Evolutionary conservation across 2,329 filamentous ascomycete genomes (phyloP).

Genomic region (Alternaria brassicicola): DNA sequence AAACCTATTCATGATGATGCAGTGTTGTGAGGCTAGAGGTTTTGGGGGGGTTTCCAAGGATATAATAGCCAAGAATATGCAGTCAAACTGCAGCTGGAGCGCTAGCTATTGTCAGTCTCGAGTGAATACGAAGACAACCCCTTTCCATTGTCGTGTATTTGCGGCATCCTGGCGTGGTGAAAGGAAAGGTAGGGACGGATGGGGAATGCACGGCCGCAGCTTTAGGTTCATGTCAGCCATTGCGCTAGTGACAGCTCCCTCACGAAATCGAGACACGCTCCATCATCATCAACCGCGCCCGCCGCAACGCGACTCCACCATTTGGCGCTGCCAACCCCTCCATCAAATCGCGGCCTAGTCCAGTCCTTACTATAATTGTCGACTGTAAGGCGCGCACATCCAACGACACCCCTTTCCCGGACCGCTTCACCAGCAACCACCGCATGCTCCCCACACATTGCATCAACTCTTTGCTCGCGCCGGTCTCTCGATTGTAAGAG

Average conservation of each 20-base stretch:
- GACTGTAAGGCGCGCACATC: conserved; percentile 4
- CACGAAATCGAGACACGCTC: conserved; percentile 17
- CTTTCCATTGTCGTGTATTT: background rate
- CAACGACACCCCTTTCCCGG: conserved; percentile 9
- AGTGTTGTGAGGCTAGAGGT: background rate
- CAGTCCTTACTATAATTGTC: background rate
- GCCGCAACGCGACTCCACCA: conserved; percentile 15
- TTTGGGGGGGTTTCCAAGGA: background rate
- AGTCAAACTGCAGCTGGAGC: background rate
- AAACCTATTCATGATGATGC: background rate
- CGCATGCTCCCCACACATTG: conserved; percentile 40
- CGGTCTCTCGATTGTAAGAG: conserved; percentile 37
- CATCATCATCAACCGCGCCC: conserved; percentile 15
- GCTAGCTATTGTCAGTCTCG: background rate
- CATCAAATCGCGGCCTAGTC: background rate
- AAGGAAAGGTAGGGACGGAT: background rate
- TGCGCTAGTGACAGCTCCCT: conserved; percentile 8
- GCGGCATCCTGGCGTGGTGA: background rate
- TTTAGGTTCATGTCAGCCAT: conserved; percentile 8
- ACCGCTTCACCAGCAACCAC: conserved; percentile 14
- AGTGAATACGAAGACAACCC: background rate
- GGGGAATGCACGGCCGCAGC: conserved; percentile 8
- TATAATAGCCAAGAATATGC: no score
- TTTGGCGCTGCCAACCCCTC: background rate
- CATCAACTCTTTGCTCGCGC: conserved; percentile 26